Base-by-base conservation (phyloP, 2,329 filamentous ascomycete genomes). In the Epichloe hybrida region DNA sequence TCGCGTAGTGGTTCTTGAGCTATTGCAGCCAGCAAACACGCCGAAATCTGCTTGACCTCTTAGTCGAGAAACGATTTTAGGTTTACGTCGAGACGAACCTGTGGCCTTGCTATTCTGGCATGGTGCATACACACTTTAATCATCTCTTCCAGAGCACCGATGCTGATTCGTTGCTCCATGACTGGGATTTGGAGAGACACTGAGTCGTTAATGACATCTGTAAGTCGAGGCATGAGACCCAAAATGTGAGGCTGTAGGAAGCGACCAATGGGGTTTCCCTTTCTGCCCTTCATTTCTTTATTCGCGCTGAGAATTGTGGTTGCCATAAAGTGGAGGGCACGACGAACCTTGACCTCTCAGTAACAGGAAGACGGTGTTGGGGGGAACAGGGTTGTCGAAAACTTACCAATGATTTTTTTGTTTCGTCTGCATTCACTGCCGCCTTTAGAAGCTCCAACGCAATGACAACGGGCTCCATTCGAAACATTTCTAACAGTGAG, bases 111-210 rank as follows among this genome's bases (percentile, higher is more conserved):
- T 58, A 84, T 81, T 54, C 81, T 83, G 35, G 90, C 80, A 60
- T 86, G 82, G 2, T 75, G 74, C 59, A 81, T 84, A 43, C 87
- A 86, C 46, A 94, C 72, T 50, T 74, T 80, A 47, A 96, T 84
- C 78, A 98, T 86, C 62, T 95, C 88, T 57, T 88, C 86, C 62
- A 98, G 84, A 5, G 88, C 90, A 55, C 80, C 79, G 8, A 98
- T 80, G 58, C 84, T 89, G 52, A 85, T 78, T 51, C 79, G 80
- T 59, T 89, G 88, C 62, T 96, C 89, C 45, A 74, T 60, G 63
- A 76, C 59, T 68, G 72, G 56, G 67, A 77, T 77, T 52, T 76
- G 73, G 20, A 74, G 68, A 39, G 72, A 70, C 36, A 67, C 62
- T 12, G 74, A 72, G 61, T 88, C 84, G 59, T 90, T 93, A 52